Conservation (phyloP, 495 filamentous ascomycete species). For the Hypoxylon subgilvum region DNA sequence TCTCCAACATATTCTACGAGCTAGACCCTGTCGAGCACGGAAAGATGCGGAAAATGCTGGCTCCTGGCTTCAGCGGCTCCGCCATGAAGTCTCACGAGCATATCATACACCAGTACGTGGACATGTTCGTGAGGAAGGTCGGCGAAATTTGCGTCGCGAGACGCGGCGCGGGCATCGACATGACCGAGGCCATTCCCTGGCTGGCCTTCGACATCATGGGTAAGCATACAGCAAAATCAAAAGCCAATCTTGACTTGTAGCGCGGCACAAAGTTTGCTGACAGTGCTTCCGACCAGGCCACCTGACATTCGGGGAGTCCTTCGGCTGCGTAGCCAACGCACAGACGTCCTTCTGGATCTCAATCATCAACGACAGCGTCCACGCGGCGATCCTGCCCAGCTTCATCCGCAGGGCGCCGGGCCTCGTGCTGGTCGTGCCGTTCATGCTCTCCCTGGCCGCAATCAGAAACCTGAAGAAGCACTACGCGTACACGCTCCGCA, state of each 20-base stretch:
- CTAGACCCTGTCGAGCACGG: constrained; percentile 41
- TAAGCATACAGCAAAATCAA: constrained; percentile 13
- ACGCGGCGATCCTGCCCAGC: constrained; percentile 29
- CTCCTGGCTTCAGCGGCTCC: constrained; percentile 39
- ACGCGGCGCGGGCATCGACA: constrained; percentile 37
- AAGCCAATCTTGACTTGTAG: background rate
- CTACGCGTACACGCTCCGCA: constrained; percentile 30
- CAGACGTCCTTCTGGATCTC: constrained; percentile 55
- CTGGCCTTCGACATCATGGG: constrained; percentile 61
- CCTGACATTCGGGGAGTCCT: constrained; percentile 53
- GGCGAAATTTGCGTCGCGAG: constrained; percentile 30
- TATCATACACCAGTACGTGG: constrained; percentile 50
- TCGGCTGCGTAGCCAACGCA: constrained; percentile 52
- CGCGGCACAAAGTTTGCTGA: background rate
- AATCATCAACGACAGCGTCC: constrained; percentile 32
- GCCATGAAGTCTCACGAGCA: constrained; percentile 52
- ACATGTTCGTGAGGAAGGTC: constrained; percentile 49
- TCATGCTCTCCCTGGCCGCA: constrained; percentile 22
- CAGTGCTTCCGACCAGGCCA: constrained; percentile 18
- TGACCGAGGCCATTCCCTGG: constrained; percentile 52
- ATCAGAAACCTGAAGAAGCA: constrained; percentile 31
- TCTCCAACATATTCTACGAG: constrained; percentile 32
- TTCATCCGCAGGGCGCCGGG: constrained; percentile 19
- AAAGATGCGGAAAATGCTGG: constrained; percentile 39
- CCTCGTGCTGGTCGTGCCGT: constrained; percentile 27